Conservation (phyloP, 2,329 filamentous ascomycete genomes). For the Calonectria ilicicola region DNA sequence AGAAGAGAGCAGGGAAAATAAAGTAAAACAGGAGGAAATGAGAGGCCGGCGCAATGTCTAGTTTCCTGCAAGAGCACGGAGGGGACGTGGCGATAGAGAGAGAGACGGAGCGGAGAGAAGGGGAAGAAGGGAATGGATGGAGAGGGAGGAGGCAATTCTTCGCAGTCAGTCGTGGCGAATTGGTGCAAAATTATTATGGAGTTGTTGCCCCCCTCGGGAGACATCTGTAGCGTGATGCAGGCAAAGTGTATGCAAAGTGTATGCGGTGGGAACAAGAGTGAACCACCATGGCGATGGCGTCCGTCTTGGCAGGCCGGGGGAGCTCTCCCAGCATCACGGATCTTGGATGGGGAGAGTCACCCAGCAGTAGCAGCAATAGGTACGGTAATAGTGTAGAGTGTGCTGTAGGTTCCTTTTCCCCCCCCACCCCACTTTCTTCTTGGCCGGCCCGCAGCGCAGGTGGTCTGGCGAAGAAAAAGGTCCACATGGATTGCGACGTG, state of each 20-base stretch:
- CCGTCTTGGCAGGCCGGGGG: conserved; percentile 16
- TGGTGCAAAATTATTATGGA: neutral
- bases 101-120: too few species aligned
- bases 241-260: neutral
- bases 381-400: too few species aligned
- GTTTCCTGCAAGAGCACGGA: too few species aligned
- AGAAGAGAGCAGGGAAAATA: neutral
- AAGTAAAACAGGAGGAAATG: neutral
- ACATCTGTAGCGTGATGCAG: neutral
- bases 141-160: too few species aligned
- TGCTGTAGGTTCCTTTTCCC: too few species aligned
- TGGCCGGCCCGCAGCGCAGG: neutral
- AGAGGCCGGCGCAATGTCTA: neutral
- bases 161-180: too few species aligned
- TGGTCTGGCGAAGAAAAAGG: neutral
- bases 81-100: too few species aligned
- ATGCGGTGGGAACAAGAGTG: neutral
- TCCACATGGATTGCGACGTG: conserved; percentile 14
- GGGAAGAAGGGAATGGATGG: too few species aligned
- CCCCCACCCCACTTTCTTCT: neutral
- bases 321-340: conserved; percentile 20
- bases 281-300: conserved; percentile 10
- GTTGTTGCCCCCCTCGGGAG: neutral
- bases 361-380: too few species aligned
- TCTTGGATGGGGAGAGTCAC: too few species aligned